These are phyloP conservation scores for Cadophora gregata DNA, from an alignment of 2,329 filamentous ascomycete species.

Conservation along the genomic window DNA sequence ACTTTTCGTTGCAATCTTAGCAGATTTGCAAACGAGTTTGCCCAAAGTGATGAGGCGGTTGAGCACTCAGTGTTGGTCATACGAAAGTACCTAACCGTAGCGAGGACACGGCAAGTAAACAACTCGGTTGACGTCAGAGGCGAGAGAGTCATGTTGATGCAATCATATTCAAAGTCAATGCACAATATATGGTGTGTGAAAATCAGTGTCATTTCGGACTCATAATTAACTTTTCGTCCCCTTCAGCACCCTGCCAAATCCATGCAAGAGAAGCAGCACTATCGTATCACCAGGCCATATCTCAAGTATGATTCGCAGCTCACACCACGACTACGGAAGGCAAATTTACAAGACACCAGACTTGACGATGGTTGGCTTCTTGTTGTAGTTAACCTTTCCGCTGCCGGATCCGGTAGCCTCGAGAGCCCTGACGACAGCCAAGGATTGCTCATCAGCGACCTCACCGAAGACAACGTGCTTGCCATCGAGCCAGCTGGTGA, in stretches of 20 bases:
- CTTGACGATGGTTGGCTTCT: constrained; percentile 63
- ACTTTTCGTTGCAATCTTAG: no score
- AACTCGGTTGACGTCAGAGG: not conserved
- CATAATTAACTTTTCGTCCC: constrained; percentile 38
- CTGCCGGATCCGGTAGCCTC: constrained; percentile 64
- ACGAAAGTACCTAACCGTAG: not conserved
- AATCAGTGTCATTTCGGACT: constrained; percentile 35
- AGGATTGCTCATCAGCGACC: constrained; percentile 54
- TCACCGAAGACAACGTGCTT: constrained; percentile 89
- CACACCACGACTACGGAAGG: constrained; percentile 8
- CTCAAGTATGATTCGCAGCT: constrained; percentile 23
- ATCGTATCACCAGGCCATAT: constrained; percentile 19
- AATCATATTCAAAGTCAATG: constrained; percentile 9
- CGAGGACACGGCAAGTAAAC: not conserved
- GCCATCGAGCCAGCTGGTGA: constrained; percentile 83
- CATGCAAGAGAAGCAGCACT: constrained; percentile 22
- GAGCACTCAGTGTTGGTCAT: not conserved
- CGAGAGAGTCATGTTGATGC: not conserved
- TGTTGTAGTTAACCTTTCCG: constrained; percentile 61
- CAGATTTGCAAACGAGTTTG: not conserved
- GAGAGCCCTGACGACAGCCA: constrained; percentile 63
- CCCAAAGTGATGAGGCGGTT: not conserved
- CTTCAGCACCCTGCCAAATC: constrained; percentile 23
- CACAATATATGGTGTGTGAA: constrained; percentile 22
- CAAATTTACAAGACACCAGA: constrained; percentile 55